phyloP scores from a whole-genome alignment of 768 basidiomycete genomes.

The Amanita thiersii region DNA sequence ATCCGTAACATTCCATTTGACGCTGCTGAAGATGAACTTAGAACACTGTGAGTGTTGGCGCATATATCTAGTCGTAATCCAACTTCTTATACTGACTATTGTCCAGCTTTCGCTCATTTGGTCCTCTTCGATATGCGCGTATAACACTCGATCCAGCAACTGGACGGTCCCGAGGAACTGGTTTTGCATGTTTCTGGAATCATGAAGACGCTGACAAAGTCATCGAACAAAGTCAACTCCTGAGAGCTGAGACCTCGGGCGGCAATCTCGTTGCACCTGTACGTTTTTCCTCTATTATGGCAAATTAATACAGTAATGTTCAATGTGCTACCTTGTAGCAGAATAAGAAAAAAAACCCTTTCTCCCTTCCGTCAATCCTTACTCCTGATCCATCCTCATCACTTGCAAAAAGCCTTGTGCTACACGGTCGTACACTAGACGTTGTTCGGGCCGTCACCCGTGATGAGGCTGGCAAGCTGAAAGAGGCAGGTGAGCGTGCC shows the following conservation, averaged over 20 bases:
- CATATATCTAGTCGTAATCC: neutral
- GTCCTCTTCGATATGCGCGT: constrained; percentile 86
- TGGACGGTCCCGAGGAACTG: constrained; percentile 87
- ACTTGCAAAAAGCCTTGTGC: constrained; percentile 71
- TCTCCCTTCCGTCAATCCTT: constrained; percentile 79
- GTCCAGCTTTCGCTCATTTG: constrained; percentile 82
- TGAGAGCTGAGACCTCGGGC: constrained; percentile 58
- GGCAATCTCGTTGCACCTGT: constrained; percentile 17
- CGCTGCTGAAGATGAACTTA: constrained; percentile 89
- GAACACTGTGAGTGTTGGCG: constrained; percentile 54
- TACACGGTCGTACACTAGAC: constrained; percentile 91
- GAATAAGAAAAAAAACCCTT: constrained; percentile 64
- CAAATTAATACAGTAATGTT: neutral
- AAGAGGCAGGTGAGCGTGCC: constrained; percentile 78
- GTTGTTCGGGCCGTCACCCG: constrained; percentile 86
- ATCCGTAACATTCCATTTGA: constrained; percentile 89
- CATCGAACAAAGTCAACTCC: constrained; percentile 69
- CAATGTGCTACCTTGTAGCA: constrained; percentile 23
- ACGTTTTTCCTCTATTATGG: constrained; percentile 10
- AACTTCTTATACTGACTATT: constrained; percentile 7
- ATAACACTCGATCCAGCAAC: constrained; percentile 80
- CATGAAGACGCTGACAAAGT: constrained; percentile 82
- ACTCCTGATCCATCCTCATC: constrained; percentile 90
- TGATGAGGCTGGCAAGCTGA: constrained; percentile 80
- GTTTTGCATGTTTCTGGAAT: constrained; percentile 97